These are phyloP conservation scores for Blepharisma japonicum DNA, from an alignment of 73 alveolate species.

Conservation along the genomic window DNA sequence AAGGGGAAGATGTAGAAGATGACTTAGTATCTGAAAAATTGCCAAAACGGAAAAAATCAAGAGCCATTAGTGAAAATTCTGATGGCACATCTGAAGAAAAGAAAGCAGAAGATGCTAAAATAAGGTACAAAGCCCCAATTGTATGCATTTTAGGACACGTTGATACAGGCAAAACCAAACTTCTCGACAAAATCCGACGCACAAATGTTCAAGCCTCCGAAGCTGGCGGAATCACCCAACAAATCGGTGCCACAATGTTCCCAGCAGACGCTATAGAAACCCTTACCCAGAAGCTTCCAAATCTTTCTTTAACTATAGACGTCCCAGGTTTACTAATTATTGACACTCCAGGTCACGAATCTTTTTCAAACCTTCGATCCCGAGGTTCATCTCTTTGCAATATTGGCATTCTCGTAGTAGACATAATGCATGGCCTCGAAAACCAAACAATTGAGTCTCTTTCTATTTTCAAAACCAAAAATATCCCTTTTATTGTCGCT, in stretches of 20 bases:
- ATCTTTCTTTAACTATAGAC: conserved; percentile 49
- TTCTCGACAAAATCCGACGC: conserved; percentile 96
- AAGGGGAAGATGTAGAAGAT: conserved; percentile 12
- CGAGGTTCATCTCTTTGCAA: conserved; percentile 98
- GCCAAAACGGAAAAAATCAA: conserved; percentile 63
- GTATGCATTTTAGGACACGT: conserved; percentile 97
- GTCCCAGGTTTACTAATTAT: conserved; percentile 96
- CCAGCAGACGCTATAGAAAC: conserved; percentile 51
- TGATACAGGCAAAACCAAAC: conserved; percentile 99
- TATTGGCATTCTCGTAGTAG: conserved; percentile 97
- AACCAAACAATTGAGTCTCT: conserved; percentile 94
- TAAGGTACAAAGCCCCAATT: conserved; percentile 57
- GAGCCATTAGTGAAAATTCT: conserved; percentile 39
- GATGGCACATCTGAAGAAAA: conserved; percentile 30
- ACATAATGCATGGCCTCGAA: conserved; percentile 98
- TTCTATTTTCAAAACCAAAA: conserved; percentile 81
- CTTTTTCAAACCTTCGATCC: conserved; percentile 95
- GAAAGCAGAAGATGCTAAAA: background rate
- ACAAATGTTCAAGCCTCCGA: conserved; percentile 96
- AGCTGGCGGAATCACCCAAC: conserved; percentile 99
- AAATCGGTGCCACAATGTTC: conserved; percentile 99
- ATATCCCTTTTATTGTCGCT: conserved; percentile 97
- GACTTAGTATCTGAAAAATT: conserved; percentile 54
- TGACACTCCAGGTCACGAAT: conserved; percentile 99
- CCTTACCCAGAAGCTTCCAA: conserved; percentile 22